phyloP scores from a whole-genome alignment of 208 protist species.

The Leishmania major region DNA sequence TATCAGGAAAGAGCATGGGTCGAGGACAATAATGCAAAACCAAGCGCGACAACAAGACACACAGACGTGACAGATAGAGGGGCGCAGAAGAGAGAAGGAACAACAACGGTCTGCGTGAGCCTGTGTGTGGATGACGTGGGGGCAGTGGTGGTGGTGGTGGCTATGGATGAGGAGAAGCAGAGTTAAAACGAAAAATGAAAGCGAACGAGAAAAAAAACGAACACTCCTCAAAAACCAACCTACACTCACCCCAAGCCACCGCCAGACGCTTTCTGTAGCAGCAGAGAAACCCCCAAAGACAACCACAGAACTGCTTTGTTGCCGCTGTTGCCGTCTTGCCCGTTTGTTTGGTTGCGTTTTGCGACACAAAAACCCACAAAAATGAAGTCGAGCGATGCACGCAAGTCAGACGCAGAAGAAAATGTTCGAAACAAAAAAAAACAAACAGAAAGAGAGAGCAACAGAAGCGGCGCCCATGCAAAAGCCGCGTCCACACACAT shows the following conservation, averaged over 20 bases:
- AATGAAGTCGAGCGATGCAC: background rate
- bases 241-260: background rate
- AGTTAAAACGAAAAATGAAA: conserved; percentile 4
- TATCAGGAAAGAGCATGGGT: background rate
- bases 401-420: background rate
- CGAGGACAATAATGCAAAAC: background rate
- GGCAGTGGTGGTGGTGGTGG: background rate
- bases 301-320: background rate
- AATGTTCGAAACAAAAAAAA: background rate
- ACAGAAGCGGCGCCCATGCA: background rate
- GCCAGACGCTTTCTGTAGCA: background rate
- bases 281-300: background rate
- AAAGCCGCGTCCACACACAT: background rate
- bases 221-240: background rate
- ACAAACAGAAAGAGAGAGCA: background rate
- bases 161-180: conserved; percentile 7
- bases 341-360: background rate
- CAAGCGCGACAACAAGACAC: conserved; percentile 5
- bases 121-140: background rate
- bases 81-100: background rate
- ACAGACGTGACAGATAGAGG: conserved; percentile 19
- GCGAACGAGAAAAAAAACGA: conserved; percentile 1
- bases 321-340: background rate
- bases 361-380: background rate
- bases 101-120: conserved; percentile 7